Evolutionary conservation across 2,329 filamentous ascomycete species (phyloP), one percentile per base, ranked within the genome.

Genomic region (Phoma sp.): DNA sequence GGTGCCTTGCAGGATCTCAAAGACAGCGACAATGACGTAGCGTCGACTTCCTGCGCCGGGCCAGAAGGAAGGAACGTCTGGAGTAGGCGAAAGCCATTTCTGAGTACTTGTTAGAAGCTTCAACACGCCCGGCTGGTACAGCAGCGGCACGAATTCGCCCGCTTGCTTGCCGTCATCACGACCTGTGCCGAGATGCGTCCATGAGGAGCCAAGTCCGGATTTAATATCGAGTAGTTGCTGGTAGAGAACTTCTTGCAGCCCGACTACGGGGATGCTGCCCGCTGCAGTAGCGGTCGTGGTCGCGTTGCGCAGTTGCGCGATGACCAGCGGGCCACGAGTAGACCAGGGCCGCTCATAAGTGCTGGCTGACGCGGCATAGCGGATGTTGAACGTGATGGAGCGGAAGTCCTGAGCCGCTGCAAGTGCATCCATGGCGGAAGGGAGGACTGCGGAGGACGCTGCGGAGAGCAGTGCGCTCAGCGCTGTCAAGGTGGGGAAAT

Each of bases 141-240:
- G 82, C 54, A 96, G 85, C 14, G 91, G 90, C 4, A 86, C 88
- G 76, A 90, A 92, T 76, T 95, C 91, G 52, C 90, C 91, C 4
- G 80, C 79, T 47, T 81, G 68, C 18, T 80, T 75, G 32, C 89
- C 89, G 68, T 88, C 81, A 48, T 88, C 83, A 22, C 88, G 82
- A 6, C 86, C 88, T 1, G 84, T 80, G 13, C 88, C 88, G 42
- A 89, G 80, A 58, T 85, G 79, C 0, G 74, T 68, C 87, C 87
- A 90, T 2, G 47, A 36, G 0, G 51, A 10, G 1, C 51, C 51
- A 1, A 90, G 75, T 0, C 76, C 74, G 4, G 61, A 49, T 40
- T 84, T 75, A 42, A 90, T 79, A 60, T 89, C 86, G 10, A 75
- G 45, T 6, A 90, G 74, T 66, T 90, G 88, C 3, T 70, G 66